Evolutionary conservation across 768 basidiomycete species (phyloP).

Genomic region (Mycena epipterygia): DNA sequence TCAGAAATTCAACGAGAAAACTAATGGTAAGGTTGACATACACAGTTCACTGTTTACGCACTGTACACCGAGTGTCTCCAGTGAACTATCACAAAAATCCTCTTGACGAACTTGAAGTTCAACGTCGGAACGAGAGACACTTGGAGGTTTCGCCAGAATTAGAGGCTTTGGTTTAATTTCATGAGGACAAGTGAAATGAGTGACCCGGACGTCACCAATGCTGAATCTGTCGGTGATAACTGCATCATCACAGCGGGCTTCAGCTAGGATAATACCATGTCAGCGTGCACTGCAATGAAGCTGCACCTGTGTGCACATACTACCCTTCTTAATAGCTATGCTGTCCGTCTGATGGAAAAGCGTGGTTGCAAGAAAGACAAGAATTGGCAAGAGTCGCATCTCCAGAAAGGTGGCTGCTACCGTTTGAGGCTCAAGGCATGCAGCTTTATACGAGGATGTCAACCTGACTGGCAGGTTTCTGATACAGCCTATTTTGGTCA

Average conservation of each 20-base stretch:
- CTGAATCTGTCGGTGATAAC: slow-evolving; percentile 9
- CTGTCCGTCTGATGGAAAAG: slow-evolving; percentile 2
- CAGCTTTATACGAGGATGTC: slow-evolving; percentile 12
- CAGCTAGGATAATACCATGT: slow-evolving; percentile 9
- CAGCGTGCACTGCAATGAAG: slow-evolving; percentile 8
- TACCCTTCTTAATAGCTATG: slow-evolving; percentile 8
- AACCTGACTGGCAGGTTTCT: neutral
- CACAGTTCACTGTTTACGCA: slow-evolving; percentile 6
- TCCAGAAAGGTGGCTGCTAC: neutral
- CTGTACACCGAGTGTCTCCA: neutral
- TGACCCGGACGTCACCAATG: neutral
- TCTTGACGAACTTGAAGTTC: slow-evolving; percentile 13
- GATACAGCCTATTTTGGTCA: too few relatives aligned
- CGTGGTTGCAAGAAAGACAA: slow-evolving; percentile 7
- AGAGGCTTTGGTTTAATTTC: neutral
- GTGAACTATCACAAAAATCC: neutral
- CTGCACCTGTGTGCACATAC: slow-evolving; percentile 8
- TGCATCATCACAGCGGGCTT: slow-evolving; percentile 9
- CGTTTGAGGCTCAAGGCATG: slow-evolving; percentile 7
- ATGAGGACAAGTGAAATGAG: slow-evolving; percentile 10
- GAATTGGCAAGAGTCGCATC: slow-evolving; percentile 13
- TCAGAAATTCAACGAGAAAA: neutral
- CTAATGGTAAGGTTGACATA: slow-evolving; percentile 3
- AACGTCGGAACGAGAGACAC: neutral
- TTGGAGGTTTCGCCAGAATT: neutral